These are phyloP conservation scores for Eucalyptus tenuipes DNA, from an alignment of 345 rosid genomes.

Conservation along the genomic window DNA sequence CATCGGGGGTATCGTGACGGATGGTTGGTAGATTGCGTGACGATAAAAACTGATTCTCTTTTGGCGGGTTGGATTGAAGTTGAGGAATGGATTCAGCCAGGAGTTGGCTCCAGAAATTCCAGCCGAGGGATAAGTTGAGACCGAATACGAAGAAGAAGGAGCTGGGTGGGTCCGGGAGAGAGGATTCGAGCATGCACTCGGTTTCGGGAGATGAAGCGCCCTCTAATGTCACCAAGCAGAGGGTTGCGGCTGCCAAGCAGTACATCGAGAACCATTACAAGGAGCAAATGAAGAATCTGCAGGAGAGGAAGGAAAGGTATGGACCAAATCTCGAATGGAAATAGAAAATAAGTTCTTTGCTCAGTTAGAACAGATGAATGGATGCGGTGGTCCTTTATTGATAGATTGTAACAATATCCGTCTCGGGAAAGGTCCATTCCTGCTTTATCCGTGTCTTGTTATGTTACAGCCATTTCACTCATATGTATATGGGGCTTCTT, in stretches of 20 bases:
- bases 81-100: conserved; percentile 1
- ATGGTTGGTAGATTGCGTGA: not conserved
- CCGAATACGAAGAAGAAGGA: conserved; percentile 10
- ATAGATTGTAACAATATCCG: not conserved
- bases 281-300: conserved; percentile 79
- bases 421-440: not conserved
- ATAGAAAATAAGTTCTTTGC: not conserved
- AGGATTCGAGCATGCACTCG: not conserved
- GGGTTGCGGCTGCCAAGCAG: conserved; percentile 73
- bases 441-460: not conserved
- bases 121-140: not conserved
- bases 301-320: conserved; percentile 71
- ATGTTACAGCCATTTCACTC: not conserved
- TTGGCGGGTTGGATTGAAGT: not conserved
- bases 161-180: conserved; percentile 7
- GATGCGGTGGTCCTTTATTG: not conserved
- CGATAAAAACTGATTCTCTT: not conserved
- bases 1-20: not conserved
- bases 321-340: not conserved
- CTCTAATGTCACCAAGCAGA: conserved; percentile 60
- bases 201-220: conserved; percentile 16
- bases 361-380: not conserved
- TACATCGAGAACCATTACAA: conserved; percentile 84
- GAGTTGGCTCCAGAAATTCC: conserved; percentile 2
- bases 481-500: not conserved